Base-by-base conservation (phyloP, 306 rosid genomes). In the Cucurbita argyrosperma region DNA sequence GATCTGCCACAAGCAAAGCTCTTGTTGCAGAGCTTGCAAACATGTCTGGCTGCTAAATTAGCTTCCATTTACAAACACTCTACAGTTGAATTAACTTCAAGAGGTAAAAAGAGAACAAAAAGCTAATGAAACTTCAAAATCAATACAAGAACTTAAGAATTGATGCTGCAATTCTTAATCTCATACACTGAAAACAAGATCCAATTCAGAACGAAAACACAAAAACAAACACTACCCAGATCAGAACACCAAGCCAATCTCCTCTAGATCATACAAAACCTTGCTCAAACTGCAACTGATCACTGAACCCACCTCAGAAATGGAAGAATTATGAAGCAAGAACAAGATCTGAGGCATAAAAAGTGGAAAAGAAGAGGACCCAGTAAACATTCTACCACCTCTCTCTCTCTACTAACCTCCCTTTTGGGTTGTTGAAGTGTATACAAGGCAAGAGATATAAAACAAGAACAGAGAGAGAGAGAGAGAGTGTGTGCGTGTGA, bases 1-100 rank as follows among this genome's bases (percentile, higher is more conserved):
- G 98, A 90, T 93, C 97, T 89, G 0, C 93, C 97, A 74, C 96
- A 87, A 43, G 89, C 89, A 72, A 93, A 93, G 46, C 85, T 82
- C 86, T 86, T 93, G 81, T 69, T 76, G 81, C 98, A 93, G 84
- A 86, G 84, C 82, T 93, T 93, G 89, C 98, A 92, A 19, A 74
- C 80, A 65, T 92, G 87, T 83, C 85, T 86, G 23, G 82, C 57
- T 74, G 74, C 83, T 83, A 67, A 82, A 64, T 78, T 79, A 80
- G 78, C 86, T 63, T 87, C 92, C 92, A 86, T 90, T 79, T 74
- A 72, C 7, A 8, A 9, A 57, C 43, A 67, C 70, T 50, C 55
- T 3, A 42, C 35, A 77, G 70, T 57, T 26, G 65, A 37, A 38
- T 30, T 0, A 38, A 62, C 23, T 46, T 14, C 12, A 62, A 62